Conservation (phyloP, 129 eudicot species). For the Tagetes erecta region DNA sequence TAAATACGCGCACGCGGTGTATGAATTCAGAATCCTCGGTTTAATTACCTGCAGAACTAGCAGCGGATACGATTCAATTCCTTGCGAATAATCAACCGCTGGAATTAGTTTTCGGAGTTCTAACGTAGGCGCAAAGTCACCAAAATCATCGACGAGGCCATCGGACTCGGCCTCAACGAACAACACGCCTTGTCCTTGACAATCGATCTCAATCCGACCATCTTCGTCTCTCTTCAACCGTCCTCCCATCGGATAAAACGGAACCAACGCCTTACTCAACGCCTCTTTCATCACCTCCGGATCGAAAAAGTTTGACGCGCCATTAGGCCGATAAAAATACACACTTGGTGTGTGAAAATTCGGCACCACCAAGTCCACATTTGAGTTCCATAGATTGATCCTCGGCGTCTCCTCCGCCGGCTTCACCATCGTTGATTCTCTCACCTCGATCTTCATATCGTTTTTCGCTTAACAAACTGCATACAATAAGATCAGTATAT, state of each 20-base stretch:
- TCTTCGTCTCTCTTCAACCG: conserved; percentile 67
- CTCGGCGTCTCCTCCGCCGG: conserved; percentile 65
- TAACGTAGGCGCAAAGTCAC: conserved; percentile 77
- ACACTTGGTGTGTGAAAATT: conserved; percentile 68
- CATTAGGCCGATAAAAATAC: conserved; percentile 67
- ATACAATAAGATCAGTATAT: not conserved
- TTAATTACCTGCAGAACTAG: conserved; percentile 63
- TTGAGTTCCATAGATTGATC: conserved; percentile 60
- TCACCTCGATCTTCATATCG: conserved; percentile 57
- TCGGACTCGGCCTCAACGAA: conserved; percentile 78
- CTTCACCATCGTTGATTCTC: conserved; percentile 58
- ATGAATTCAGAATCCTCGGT: not conserved
- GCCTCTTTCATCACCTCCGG: conserved; percentile 59
- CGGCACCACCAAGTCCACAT: conserved; percentile 67
- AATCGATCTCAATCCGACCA: conserved; percentile 79
- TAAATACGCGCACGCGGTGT: too few species aligned
- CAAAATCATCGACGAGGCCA: conserved; percentile 62
- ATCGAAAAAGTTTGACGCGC: conserved; percentile 58
- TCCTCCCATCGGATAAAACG: conserved; percentile 86
- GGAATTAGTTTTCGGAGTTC: conserved; percentile 73
- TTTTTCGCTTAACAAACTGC: not conserved
- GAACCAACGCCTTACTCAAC: conserved; percentile 60
- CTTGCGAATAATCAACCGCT: conserved; percentile 71
- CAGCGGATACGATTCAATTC: conserved; percentile 59
- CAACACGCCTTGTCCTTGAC: conserved; percentile 79